A percentile compares a stretch with the other conserved stretches of the same genome.
Conservation (phyloP, 2,329 filamentous ascomycete genomes). For the Dactylellina leptospora region DNA sequence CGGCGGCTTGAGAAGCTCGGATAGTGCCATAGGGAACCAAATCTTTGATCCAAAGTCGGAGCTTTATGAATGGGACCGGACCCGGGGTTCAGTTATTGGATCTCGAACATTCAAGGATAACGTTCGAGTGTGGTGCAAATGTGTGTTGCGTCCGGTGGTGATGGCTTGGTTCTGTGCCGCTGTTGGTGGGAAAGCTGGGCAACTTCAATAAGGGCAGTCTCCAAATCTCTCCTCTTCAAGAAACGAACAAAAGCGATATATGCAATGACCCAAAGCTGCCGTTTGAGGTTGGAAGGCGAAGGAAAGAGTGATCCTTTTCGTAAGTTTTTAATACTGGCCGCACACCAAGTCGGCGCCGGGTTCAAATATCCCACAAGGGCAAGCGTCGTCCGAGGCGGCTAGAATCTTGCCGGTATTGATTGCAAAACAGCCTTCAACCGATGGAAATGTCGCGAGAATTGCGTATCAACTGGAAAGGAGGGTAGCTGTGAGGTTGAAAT, state of each 20-base stretch:
- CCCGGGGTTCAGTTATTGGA: conserved; percentile 19
- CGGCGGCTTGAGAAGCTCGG: conserved; percentile 51
- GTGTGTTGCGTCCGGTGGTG: conserved; percentile 44
- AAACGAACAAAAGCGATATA: background rate
- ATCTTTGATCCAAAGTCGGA: conserved; percentile 15
- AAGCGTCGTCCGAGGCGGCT: conserved; percentile 32
- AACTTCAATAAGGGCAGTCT: too few relatives aligned
- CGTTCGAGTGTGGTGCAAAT: conserved; percentile 18
- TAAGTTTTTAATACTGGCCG: conserved; percentile 42
- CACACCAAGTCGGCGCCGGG: conserved; percentile 43
- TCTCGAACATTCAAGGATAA: conserved; percentile 4
- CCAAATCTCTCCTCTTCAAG: too few relatives aligned
- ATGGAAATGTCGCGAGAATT: conserved; percentile 52
- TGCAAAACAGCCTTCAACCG: conserved; percentile 32
- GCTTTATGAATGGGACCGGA: conserved; percentile 20
- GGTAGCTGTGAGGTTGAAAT: conserved; percentile 5
- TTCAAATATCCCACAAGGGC: conserved; percentile 45
- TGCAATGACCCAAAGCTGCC: conserved; percentile 6
- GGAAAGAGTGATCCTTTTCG: conserved; percentile 38
- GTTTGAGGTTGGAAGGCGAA: conserved; percentile 28
- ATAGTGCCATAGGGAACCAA: conserved; percentile 47
- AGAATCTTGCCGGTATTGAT: conserved; percentile 34
- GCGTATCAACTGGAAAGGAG: conserved; percentile 42
- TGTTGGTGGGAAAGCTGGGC: background rate
- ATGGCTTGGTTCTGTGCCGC: background rate